These are phyloP conservation scores for Stagonosporopsis rhizophila DNA, from an alignment of 2,329 filamentous ascomycete genomes.

Conservation along the genomic window DNA sequence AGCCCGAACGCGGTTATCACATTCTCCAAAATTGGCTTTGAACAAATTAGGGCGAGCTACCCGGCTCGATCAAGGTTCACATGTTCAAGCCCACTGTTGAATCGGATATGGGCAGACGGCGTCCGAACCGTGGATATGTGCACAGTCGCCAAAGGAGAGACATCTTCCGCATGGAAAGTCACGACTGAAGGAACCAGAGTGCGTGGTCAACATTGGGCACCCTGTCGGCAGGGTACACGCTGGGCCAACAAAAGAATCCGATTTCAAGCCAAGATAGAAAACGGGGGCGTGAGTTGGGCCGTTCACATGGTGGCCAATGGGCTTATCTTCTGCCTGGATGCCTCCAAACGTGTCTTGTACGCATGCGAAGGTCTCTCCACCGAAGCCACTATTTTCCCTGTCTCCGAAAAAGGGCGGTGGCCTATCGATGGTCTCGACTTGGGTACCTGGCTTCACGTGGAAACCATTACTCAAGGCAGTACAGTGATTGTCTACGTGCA, in stretches of 20 bases:
- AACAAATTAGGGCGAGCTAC: constrained; percentile 5
- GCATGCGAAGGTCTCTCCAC: constrained; percentile 16
- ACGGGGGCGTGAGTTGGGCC: constrained; percentile 16
- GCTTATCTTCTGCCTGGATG: constrained; percentile 20
- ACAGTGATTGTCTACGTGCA: constrained; percentile 4
- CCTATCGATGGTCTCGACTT: not conserved
- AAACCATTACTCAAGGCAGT: constrained; percentile 1
- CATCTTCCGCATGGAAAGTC: constrained; percentile 17
- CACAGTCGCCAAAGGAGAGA: constrained; percentile 10
- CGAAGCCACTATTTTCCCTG: constrained; percentile 15
- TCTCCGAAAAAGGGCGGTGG: constrained; percentile 14
- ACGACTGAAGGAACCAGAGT: constrained; percentile 11
- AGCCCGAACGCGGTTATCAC: constrained; percentile 5
- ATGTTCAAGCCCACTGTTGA: constrained; percentile 12
- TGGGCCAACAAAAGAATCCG: constrained; percentile 11
- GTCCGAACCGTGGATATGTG: constrained; percentile 19
- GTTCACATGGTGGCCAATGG: constrained; percentile 22
- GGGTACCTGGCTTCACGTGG: constrained; percentile 6
- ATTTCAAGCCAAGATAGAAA: constrained; percentile 11
- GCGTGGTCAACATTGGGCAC: constrained; percentile 19
- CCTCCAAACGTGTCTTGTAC: not conserved
- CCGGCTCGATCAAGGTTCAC: constrained; percentile 1
- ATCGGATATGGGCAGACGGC: constrained; percentile 16
- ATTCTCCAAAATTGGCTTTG: constrained; percentile 12
- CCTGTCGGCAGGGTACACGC: constrained; percentile 16